Evolutionary conservation across 345 rosid genomes (phyloP), one percentile per base, ranked within the genome.

Genomic region (Linum lewisii): DNA sequence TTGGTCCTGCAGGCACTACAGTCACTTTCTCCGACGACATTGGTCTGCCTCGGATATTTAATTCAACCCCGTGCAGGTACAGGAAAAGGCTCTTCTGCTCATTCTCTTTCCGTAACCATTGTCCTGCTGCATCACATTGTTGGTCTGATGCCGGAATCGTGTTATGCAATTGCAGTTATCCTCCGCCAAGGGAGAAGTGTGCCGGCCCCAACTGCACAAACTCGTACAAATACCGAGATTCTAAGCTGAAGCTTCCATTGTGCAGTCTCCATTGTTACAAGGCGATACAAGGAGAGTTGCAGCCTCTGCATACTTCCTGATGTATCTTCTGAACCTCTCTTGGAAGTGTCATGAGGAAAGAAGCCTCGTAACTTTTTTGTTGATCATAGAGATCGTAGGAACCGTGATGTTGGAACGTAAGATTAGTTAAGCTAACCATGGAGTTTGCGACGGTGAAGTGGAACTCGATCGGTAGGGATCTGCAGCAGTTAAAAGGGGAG

Each of bases 31-130:
- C 70, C 2, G 60, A 66, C n/a, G 70, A 71, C 34, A 34, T 66
- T 25, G 67, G 70, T 66, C 57, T 71, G 60, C 71, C 71, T 5
- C 16, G 34, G 20, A 61, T 71, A 51, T 66, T 71, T 54, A 61
- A 52, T 61, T 77, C 90, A 0, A 63, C 21, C 4, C 71, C 84
- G 18, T 37, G 73, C 72, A 72, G 86, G 95, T 86, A 73, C 36
- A 63, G n/a, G 23, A 11, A 50, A 53, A 3, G 6, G 32, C 21
- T 61, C 10, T 23, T 55, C n/a, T 59, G 15, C 25, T 54, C 11
- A 52, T 52, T 38, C 4, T 15, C 16, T 45, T 24, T 11, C 11
- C 38, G 23, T 2, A 38, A 7, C 24, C 20, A 18, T 20, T 61
- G 13, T 22, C 11, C 22, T 32, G 15, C 23, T 26, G 32, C 7